Base-by-base conservation (phyloP, 768 basidiomycete species). In the Hirschioporus abietinus region DNA sequence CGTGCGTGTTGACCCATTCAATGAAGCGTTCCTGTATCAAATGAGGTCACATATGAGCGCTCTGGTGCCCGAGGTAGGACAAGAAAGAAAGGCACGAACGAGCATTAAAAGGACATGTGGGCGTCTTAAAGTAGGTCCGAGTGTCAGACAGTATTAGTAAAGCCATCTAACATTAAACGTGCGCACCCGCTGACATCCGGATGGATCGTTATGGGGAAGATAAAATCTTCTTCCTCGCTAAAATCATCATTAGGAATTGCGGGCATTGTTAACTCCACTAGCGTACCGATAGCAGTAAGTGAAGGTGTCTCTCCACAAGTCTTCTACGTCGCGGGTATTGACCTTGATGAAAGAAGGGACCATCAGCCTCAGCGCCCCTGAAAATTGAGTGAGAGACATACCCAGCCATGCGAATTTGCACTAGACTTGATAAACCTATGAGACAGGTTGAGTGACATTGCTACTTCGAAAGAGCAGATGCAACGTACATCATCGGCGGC, bases 201-300 rank as follows among this genome's bases (percentile, higher is more conserved):
- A 70, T 92, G 91, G 57, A 93, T 89, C 1, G 90, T 91, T 66
- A 92, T 83, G 0, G 89, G 89, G 70, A 90, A 88, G n/a, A 88
- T 82, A 66, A 89, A 88, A 73, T 84, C 81, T 69, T 85, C 82
- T 74, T 88, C 84, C 68, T 87, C 86, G 60, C 86, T 85, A 63
- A 52, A 65, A 27, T 66, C 63, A 65, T 64, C 58, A 58, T 69
- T 42, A 63, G 67, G 65, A 25, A 68, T n/a, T 63, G 24, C 18
- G 20, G 10, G 34, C 20, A 35, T 34, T 25, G 35, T 18, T 2
- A 26, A 24, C 15, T 10, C 9, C 23, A 15, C 8, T 30, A 57
- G 35, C 71, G 35, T 68, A 84, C 86, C 84, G 77, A 74, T 90
- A 90, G 63, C 82, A 83, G 71, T 91, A 91, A 1, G 84, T 82